phyloP scores from a whole-genome alignment of 148 eudicot genomes.

The Suaeda aralocaspica region DNA sequence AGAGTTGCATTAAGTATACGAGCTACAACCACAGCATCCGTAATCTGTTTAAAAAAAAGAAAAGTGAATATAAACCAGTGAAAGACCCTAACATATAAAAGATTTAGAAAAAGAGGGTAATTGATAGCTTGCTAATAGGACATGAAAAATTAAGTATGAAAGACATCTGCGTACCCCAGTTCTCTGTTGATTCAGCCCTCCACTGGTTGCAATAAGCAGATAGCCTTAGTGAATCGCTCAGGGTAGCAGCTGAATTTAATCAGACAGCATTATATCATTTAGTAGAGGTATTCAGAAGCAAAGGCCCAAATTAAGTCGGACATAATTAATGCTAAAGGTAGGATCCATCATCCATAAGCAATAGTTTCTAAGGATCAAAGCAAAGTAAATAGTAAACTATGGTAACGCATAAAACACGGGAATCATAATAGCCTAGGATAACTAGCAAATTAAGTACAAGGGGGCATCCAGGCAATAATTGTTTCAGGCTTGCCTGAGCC shows the following conservation, averaged over 20 bases:
- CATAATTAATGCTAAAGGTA: too few relatives aligned
- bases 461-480: too few relatives aligned
- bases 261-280: constrained; percentile 15
- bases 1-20: constrained; percentile 90
- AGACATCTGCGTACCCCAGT: constrained; percentile 81
- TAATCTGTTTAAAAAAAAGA: constrained; percentile 46
- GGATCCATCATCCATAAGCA: too few relatives aligned
- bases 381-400: too few relatives aligned
- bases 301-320: not conserved
- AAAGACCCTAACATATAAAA: constrained; percentile 11
- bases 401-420: too few relatives aligned
- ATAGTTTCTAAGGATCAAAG: too few relatives aligned
- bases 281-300: not conserved
- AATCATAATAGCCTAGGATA: too few relatives aligned
- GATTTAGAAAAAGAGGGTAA: not conserved
- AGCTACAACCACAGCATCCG: constrained; percentile 96
- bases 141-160: constrained; percentile 13
- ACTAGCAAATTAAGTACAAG: too few relatives aligned
- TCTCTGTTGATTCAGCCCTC: constrained; percentile 95
- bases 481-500: too few relatives aligned
- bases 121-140: not conserved
- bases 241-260: constrained; percentile 56
- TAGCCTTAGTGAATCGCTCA: constrained; percentile 73
- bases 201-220: constrained; percentile 93
- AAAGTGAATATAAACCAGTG: not conserved